Evolutionary conservation across 177 flowering plant genomes (phyloP).

Genomic region (Vitis hybrid): DNA sequence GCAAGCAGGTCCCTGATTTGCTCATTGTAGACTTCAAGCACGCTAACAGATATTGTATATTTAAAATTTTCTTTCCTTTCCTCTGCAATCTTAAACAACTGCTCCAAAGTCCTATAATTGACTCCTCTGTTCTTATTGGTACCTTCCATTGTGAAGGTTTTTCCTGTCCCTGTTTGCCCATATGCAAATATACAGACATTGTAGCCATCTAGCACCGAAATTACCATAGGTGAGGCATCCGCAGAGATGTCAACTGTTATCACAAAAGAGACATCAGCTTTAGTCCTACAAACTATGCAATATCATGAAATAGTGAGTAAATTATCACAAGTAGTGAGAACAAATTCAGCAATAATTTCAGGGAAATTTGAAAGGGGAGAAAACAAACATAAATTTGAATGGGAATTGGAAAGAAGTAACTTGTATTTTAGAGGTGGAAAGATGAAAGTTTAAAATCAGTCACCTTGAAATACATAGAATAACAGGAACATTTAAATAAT

Average conservation of each 20-base stretch:
- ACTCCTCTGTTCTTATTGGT: slow-evolving; percentile 81
- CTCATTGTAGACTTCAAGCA: slow-evolving; percentile 96
- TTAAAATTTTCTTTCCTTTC: slow-evolving; percentile 69
- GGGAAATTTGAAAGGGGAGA: too few relatives aligned
- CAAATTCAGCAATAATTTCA: background rate
- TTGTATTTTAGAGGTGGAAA: too few relatives aligned
- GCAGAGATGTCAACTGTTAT: slow-evolving; percentile 78
- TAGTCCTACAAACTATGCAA: slow-evolving; percentile 1
- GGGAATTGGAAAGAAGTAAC: too few relatives aligned
- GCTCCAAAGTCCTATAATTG: slow-evolving; percentile 85
- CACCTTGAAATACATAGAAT: too few relatives aligned
- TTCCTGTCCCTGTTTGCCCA: slow-evolving; percentile 99
- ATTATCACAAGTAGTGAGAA: background rate
- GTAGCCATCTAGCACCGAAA: slow-evolving; percentile 92
- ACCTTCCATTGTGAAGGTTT: slow-evolving; percentile 99
- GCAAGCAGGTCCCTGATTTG: slow-evolving; percentile 91
- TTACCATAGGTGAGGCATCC: slow-evolving; percentile 89
- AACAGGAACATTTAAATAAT: too few relatives aligned
- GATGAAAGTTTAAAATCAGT: too few relatives aligned
- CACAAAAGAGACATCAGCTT: slow-evolving; percentile 4
- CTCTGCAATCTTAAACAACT: slow-evolving; percentile 59
- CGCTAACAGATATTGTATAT: slow-evolving; percentile 83
- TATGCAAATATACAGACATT: slow-evolving; percentile 98
- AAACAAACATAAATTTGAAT: too few relatives aligned
- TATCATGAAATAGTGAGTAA: background rate